phyloP scores from a whole-genome alignment of 495 filamentous ascomycete genomes.

The Neurospora tetraspora region DNA sequence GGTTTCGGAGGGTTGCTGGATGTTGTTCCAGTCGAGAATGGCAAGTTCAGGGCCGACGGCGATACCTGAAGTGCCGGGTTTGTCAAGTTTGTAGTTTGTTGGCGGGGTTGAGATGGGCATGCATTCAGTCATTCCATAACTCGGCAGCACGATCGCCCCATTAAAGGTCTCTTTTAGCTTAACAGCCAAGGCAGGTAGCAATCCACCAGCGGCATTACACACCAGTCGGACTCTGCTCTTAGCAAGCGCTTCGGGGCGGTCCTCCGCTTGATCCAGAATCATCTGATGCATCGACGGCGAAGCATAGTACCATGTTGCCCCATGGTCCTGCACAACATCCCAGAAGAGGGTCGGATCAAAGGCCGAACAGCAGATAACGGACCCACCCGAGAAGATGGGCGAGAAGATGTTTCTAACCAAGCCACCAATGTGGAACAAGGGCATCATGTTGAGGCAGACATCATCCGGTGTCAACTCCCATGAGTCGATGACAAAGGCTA shows the following conservation, averaged over 20 bases:
- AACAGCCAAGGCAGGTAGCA: slow-evolving; percentile 30
- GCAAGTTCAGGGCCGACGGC: slow-evolving; percentile 32
- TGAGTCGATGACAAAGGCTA: slow-evolving; percentile 30
- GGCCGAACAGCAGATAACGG: slow-evolving; percentile 32
- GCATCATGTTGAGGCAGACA: slow-evolving; percentile 39
- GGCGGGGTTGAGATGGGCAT: slow-evolving; percentile 38
- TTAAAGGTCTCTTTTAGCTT: slow-evolving; percentile 28
- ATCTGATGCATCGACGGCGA: slow-evolving; percentile 38
- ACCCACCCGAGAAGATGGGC: slow-evolving; percentile 31
- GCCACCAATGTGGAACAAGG: slow-evolving; percentile 36
- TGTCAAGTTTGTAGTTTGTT: slow-evolving; percentile 29
- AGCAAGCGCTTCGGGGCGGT: slow-evolving; percentile 20
- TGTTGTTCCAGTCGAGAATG: slow-evolving; percentile 23
- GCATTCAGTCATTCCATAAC: slow-evolving; percentile 42
- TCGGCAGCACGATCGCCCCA: slow-evolving; percentile 29
- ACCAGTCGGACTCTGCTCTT: slow-evolving; percentile 31
- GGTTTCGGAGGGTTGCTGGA: slow-evolving; percentile 5
- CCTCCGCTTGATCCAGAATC: slow-evolving; percentile 24
- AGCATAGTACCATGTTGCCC: slow-evolving; percentile 41
- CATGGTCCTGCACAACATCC: slow-evolving; percentile 30
- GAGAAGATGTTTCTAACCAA: slow-evolving; percentile 32
- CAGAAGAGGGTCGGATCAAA: slow-evolving; percentile 41
- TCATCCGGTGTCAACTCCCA: slow-evolving; percentile 26
- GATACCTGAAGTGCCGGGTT: slow-evolving; percentile 32
- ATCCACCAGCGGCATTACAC: slow-evolving; percentile 36